Conservation (phyloP, 2,329 filamentous ascomycete species). For the Xylariaceae sp. region DNA sequence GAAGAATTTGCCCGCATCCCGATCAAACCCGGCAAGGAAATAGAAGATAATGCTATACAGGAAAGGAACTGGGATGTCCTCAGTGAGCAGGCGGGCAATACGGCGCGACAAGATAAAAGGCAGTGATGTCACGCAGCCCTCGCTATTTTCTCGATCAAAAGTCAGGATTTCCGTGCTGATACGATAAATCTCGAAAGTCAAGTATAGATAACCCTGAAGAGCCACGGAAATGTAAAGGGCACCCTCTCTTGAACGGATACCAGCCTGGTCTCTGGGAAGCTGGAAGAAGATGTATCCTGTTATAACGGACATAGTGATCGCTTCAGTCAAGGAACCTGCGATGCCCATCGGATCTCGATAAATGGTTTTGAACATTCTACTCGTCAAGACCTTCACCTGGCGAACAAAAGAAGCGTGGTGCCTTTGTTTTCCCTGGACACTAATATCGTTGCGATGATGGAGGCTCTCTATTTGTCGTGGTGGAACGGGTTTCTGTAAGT, state of each 20-base stretch:
- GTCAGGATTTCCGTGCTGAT: constrained; percentile 71
- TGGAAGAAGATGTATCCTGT: constrained; percentile 71
- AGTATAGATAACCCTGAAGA: constrained; percentile 72
- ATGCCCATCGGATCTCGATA: constrained; percentile 77
- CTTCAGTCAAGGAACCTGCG: constrained; percentile 66
- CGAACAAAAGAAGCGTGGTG: constrained; percentile 57
- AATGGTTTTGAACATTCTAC: constrained; percentile 68
- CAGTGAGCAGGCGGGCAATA: constrained; percentile 64
- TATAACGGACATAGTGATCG: constrained; percentile 67
- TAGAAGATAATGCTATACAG: constrained; percentile 71
- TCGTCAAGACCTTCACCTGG: constrained; percentile 64
- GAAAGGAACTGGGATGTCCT: constrained; percentile 71
- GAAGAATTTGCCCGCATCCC: constrained; percentile 63
- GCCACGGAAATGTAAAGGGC: constrained; percentile 70
- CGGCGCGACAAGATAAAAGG: constrained; percentile 70
- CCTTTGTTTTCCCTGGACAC: constrained; percentile 22
- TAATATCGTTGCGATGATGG: constrained; percentile 6
- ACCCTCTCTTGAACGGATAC: constrained; percentile 71
- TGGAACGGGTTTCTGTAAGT: constrained; percentile 31
- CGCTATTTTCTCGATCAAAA: constrained; percentile 72
- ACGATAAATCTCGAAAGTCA: constrained; percentile 74
- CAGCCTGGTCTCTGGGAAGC: constrained; percentile 62
- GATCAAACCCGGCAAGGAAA: constrained; percentile 74
- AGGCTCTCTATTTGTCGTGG: constrained; percentile 21
- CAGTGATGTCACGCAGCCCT: constrained; percentile 67